Percentiles rank a stretch among this genome's conserved stretches.
These are phyloP conservation scores for Candida hispaniensis DNA, from an alignment of 805 yeast species.

Conservation along the genomic window DNA sequence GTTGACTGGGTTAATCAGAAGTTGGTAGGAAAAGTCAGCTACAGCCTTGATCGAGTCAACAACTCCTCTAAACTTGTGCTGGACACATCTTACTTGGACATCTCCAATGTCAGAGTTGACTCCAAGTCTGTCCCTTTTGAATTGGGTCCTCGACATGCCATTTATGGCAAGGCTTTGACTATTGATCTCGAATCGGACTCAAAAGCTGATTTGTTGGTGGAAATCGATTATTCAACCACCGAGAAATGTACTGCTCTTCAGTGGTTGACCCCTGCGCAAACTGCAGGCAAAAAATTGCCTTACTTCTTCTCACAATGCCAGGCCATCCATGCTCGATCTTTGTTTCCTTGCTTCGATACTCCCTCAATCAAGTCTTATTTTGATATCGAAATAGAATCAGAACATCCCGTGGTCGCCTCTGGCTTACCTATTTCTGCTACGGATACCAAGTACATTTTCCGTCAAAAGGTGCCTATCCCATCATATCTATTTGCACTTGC, in stretches of 20 bases:
- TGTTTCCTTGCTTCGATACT: constrained; percentile 86
- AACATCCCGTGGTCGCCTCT: constrained; percentile 60
- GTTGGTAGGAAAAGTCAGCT: constrained; percentile 47
- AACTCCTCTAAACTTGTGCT: constrained; percentile 37
- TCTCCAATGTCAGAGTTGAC: constrained; percentile 39
- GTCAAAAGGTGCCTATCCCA: constrained; percentile 77
- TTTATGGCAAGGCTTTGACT: constrained; percentile 37
- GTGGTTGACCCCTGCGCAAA: constrained; percentile 64
- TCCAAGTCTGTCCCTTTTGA: constrained; percentile 27
- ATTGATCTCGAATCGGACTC: constrained; percentile 22
- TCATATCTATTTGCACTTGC: constrained; percentile 77
- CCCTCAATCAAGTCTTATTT: constrained; percentile 70
- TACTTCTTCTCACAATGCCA: constrained; percentile 83
- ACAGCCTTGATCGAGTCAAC: constrained; percentile 29
- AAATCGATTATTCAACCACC: constrained; percentile 58
- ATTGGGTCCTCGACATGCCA: constrained; percentile 29
- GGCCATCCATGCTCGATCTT: constrained; percentile 80
- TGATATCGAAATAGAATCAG: constrained; percentile 47
- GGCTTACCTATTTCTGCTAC: constrained; percentile 32
- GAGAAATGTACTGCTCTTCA: constrained; percentile 72
- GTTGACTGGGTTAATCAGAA: constrained; percentile 45
- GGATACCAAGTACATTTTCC: constrained; percentile 37
- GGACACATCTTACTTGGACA: constrained; percentile 56
- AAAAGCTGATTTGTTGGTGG: constrained; percentile 17
- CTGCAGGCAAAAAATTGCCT: constrained; percentile 59